Evolutionary conservation across 345 rosid species (phyloP), one percentile per base, ranked within the genome.

Genomic region (Citrus mangshanensis): DNA sequence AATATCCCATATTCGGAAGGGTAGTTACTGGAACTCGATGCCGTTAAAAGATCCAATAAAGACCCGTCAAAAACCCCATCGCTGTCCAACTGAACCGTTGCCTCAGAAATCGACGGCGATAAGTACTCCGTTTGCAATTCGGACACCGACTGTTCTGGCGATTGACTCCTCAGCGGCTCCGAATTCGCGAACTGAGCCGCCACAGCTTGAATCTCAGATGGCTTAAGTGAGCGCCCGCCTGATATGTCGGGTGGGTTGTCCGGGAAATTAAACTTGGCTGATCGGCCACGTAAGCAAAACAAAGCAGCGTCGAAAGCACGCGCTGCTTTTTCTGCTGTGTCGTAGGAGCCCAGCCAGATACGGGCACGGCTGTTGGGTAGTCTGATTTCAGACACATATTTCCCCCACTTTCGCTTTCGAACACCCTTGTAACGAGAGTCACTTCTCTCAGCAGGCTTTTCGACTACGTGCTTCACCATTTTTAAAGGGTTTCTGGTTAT

Each of bases 231-330:
- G 12, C 82, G 65, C 4, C 88, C 95, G 2, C 84, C 89, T 9
- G 84, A 81, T 35, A 92, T 91, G 12, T 84, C 84, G 0, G 97
- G 98, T 3, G 93, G 97, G 22, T 82, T 86, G 38, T 87, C 84
- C 1, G 98, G 98, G 75, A 94, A 92, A 77, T 92, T 94, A 83
- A 92, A 91, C 25, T 79, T 84, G 4, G 93, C 93, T 3, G 82
- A 38, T 22, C 80, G 72, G 14, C 98, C 97, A 40, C 95, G 95
- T 59, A 94, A 87, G 87, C 98, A 94, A 54, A 86, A 92, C 24
- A 83, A 84, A 54, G 97, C 98, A 0, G 95, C 98, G 86, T 94
- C 97, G 81, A 92, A 94, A 7, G 98, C 97, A 58, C 93, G 90
- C 0, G 97, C 97, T 22, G 95, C 98, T 72, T 92, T 92, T 73